Conservation (phyloP, 768 basidiomycete species). For the Boletus fagicola region DNA sequence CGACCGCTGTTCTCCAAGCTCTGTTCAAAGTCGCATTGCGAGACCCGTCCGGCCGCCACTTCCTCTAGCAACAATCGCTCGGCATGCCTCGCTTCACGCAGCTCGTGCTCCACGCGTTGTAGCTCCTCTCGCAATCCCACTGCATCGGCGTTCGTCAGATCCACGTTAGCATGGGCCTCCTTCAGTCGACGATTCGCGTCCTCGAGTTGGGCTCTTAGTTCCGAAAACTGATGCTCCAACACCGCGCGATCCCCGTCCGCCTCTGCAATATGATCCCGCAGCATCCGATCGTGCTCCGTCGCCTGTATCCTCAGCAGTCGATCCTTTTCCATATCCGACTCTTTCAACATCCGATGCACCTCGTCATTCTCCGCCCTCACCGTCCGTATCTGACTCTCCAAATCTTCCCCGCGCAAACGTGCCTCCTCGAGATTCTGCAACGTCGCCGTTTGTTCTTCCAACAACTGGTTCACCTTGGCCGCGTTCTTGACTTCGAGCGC, state of each 20-base stretch:
- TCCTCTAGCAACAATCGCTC: constrained; percentile 75
- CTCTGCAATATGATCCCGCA: constrained; percentile 89
- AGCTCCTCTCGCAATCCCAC: constrained; percentile 71
- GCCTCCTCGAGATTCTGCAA: constrained; percentile 74
- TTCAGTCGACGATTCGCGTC: constrained; percentile 60
- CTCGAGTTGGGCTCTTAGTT: constrained; percentile 63
- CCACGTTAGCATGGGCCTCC: constrained; percentile 56
- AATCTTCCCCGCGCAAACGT: constrained; percentile 66
- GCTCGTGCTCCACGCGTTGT: constrained; percentile 65
- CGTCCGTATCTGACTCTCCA: constrained; percentile 71
- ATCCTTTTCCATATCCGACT: constrained; percentile 77
- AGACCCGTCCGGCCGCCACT: constrained; percentile 63
- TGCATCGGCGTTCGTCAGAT: constrained; percentile 66
- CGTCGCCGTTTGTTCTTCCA: constrained; percentile 75
- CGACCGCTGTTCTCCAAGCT: constrained; percentile 62
- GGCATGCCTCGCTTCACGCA: constrained; percentile 62
- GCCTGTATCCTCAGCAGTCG: constrained; percentile 69
- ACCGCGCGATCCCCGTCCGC: constrained; percentile 93
- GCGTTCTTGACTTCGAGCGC: constrained; percentile 62
- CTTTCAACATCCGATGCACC: constrained; percentile 58
- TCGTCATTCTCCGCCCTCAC: constrained; percentile 72
- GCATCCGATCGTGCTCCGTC: constrained; percentile 59
- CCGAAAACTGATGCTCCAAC: constrained; percentile 82
- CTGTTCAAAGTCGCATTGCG: constrained; percentile 66
- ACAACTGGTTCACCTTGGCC: constrained; percentile 57